phyloP scores from a whole-genome alignment of 2,329 filamentous ascomycete species.

The Aspergillus sp. region DNA sequence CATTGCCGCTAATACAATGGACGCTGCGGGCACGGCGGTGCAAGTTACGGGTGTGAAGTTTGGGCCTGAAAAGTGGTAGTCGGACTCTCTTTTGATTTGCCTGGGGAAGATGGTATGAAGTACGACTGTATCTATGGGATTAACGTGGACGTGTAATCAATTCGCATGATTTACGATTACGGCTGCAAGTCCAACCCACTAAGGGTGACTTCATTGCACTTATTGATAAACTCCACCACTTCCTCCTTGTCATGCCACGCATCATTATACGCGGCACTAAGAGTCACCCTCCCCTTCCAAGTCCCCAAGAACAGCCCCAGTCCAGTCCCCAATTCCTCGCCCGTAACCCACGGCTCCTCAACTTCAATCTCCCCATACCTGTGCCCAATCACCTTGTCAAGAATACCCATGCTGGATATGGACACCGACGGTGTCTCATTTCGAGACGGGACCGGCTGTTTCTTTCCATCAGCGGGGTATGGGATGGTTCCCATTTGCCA shows the following conservation, averaged over 20 bases:
- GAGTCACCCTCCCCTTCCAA: slow-evolving; percentile 33
- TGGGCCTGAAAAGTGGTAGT: slow-evolving; percentile 51
- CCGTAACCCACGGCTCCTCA: slow-evolving; percentile 46
- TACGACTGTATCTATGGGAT: too few relatives aligned
- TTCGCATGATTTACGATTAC: too few relatives aligned
- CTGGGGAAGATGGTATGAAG: too few relatives aligned
- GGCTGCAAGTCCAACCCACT: not conserved
- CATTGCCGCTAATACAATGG: slow-evolving; percentile 61
- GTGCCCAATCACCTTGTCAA: slow-evolving; percentile 37
- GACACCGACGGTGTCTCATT: slow-evolving; percentile 24
- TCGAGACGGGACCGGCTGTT: slow-evolving; percentile 14
- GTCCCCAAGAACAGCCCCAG: slow-evolving; percentile 42
- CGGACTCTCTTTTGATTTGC: too few relatives aligned
- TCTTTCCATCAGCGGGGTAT: slow-evolving; percentile 5
- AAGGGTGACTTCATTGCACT: slow-evolving; percentile 14
- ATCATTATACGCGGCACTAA: slow-evolving; percentile 47
- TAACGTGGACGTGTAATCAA: too few relatives aligned
- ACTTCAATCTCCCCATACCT: slow-evolving; percentile 28
- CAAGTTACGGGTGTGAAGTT: slow-evolving; percentile 61
- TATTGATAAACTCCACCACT: slow-evolving; percentile 16
- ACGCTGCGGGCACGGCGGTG: slow-evolving; percentile 60
- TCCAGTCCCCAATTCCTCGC: slow-evolving; percentile 45
- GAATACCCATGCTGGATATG: slow-evolving; percentile 24
- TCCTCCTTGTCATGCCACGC: slow-evolving; percentile 39
- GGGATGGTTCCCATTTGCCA: slow-evolving; percentile 19